Evolutionary conservation across 1,139 yeast genomes (phyloP), one percentile per base, ranked within the genome.

Genomic region (Pichia sp.): DNA sequence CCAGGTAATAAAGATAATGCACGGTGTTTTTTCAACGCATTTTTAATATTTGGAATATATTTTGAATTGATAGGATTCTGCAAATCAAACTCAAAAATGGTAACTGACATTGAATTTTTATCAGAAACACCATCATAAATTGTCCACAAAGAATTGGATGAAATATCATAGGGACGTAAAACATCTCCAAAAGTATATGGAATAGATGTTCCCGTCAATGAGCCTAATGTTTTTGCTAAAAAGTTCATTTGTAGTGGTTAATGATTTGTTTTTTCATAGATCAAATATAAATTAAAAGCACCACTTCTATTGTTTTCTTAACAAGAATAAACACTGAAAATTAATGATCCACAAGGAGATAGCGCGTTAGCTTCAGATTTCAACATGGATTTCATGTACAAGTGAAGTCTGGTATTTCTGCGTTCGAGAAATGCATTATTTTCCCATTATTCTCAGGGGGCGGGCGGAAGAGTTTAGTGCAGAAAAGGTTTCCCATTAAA

Each of bases 1-100:
- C 95, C 95, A 0, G 98, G 98, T 28, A 86, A 71, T 33, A 60
- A 47, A 50, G 82, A 78, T 57, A 89, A 69, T 29, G 80, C 68
- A 58, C 86, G 82, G 52, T 83, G 70, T 58, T 81, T 84, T 45
- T 71, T 75, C 45, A 78, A 70, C 42, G 85, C 75, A 60, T 87
- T 87, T 42, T 70, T 66, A 1, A 92, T 92, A 45, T 83, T 61
- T 10, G 68, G 64, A 30, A 66, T 65, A 38, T 63, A 61, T 33
- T 62, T 63, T 0, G 66, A 53, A 28, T 67, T 65, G 6, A 57
- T 51, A 1, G 74, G 69, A 26, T 73, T 70, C 42, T 63, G 70
- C 39, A 74, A 60, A 51, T 78, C 79, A 57, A 80, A 82, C 53
- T 78, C 82, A 57, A 86, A 85, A 16, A 86, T 71, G 0, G 92